Percentiles rank a stretch among this genome's conserved stretches.
Evolutionary conservation across 2,329 filamentous ascomycete genomes (phyloP).

Genomic region (Monosporascus sp.): DNA sequence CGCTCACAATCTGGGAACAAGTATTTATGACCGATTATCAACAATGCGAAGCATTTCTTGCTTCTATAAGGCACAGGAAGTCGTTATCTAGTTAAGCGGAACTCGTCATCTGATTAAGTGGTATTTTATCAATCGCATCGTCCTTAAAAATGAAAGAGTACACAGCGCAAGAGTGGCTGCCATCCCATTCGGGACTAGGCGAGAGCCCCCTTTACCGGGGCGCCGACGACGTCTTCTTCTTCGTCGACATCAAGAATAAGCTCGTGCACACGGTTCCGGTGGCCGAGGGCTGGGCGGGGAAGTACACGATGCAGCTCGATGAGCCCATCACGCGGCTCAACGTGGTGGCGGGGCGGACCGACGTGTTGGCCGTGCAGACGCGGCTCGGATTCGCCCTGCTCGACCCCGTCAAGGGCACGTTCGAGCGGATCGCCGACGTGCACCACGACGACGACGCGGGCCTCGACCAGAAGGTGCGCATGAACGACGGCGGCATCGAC

Average conservation of each 20-base stretch:
- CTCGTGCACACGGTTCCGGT: constrained; percentile 15
- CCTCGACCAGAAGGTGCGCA: constrained; percentile 15
- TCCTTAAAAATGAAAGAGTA: constrained; percentile 14
- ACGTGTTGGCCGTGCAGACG: constrained; percentile 17
- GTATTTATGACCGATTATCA: no score
- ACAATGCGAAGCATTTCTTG: no score
- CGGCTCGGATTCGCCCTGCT: constrained; percentile 14
- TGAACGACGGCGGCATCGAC: constrained; percentile 21
- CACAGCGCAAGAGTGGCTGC: constrained; percentile 18
- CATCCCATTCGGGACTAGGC: constrained; percentile 15
- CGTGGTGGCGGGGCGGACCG: constrained; percentile 8
- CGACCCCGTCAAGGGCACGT: constrained; percentile 8
- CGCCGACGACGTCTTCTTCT: constrained; percentile 19
- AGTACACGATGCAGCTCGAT: constrained; percentile 8
- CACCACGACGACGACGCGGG: constrained; percentile 4
- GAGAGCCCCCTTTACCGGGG: constrained; percentile 21
- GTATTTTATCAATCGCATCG: not conserved
- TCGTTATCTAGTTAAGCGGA: no score
- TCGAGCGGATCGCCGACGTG: constrained; percentile 12
- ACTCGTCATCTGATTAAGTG: not conserved
- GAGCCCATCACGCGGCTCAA: constrained; percentile 17
- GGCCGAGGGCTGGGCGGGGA: constrained; percentile 8
- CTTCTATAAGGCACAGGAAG: no score
- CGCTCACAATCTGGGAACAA: no score
- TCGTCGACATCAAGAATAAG: constrained; percentile 20